Base-by-base conservation (phyloP, 805 yeast species). In the Candida adriatica region DNA sequence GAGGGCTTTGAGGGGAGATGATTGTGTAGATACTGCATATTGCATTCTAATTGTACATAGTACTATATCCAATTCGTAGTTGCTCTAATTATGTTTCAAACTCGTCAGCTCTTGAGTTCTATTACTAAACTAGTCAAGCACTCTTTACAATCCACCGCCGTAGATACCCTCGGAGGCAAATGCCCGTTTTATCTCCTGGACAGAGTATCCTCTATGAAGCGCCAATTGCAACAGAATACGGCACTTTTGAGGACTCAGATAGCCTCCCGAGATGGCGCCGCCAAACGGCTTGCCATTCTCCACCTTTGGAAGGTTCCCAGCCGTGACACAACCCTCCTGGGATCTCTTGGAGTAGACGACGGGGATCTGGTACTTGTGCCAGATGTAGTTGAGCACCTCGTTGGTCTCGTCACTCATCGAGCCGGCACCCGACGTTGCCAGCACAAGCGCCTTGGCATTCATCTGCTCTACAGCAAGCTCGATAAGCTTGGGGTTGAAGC, bases 381-480 rank as follows among this genome's bases (percentile, higher is more conserved):
- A 64, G 14, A 62, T 58, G 27, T 60, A 55, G 18, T 62, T 56
- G 26, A 67, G 48, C n/a, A 56, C 53, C 26, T 61, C 59, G 39
- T 70, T 72, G 3, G 78, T 70, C 11, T 49, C 56, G 5, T 66
- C 70, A 16, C 74, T 63, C 55, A 78, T 52, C 2, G 81, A 73
- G 1, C 86, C 86, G 1, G 85, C 82, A 22, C 86, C 86, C 68
- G 77, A 70, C 3, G 82, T 73, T 1, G 85, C 86, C 30, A 78
- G 56, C 2, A 79, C 75, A 11, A 79, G 48, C 6, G 84, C 86
- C 26, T 64, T 61, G 16, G 66, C 65, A 16, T 55, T 55, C 43
- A 70, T 46, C 13, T 64, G 61, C 18, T 64, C 63, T 7, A 70
- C 62, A 0, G 71, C 65, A 11, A 73, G 40, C 19, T 63, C 63